Percentiles rank a stretch among this genome's conserved stretches.
Evolutionary conservation across 2,329 filamentous ascomycete species (phyloP).

Genomic region (Thielaviopsis euricoi): DNA sequence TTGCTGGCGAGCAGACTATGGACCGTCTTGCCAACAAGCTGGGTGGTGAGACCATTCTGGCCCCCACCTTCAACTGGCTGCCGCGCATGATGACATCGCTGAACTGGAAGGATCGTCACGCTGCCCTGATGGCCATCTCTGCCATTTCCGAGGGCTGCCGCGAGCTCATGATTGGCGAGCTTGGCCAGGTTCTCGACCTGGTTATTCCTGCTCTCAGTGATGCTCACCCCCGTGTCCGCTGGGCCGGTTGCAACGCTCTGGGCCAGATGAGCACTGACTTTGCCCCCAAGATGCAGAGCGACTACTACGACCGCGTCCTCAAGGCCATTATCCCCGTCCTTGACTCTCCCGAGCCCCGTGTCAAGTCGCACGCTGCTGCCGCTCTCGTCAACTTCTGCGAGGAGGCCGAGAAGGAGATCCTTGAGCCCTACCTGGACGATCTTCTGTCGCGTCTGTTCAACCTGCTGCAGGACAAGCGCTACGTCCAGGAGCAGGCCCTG

Average conservation of each 20-base stretch:
- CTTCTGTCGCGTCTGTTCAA: slow-evolving; percentile 73
- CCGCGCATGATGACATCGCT: slow-evolving; percentile 94
- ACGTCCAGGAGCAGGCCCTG: slow-evolving; percentile 91
- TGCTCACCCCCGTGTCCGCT: slow-evolving; percentile 82
- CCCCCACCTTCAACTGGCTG: slow-evolving; percentile 91
- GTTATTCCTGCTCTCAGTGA: slow-evolving; percentile 87
- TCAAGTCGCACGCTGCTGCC: slow-evolving; percentile 94
- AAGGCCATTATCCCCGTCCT: slow-evolving; percentile 86
- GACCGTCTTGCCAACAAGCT: slow-evolving; percentile 94
- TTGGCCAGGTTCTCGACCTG: slow-evolving; percentile 84
- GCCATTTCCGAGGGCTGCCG: slow-evolving; percentile 95
- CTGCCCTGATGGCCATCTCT: slow-evolving; percentile 95
- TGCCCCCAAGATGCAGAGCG: slow-evolving; percentile 91
- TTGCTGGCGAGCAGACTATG: slow-evolving; percentile 97
- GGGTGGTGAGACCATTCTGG: slow-evolving; percentile 79
- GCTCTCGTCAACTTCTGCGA: slow-evolving; percentile 98
- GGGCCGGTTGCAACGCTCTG: slow-evolving; percentile 95
- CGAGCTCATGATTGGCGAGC: slow-evolving; percentile 86
- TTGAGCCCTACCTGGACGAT: slow-evolving; percentile 86
- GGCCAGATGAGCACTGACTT: slow-evolving; percentile 99
- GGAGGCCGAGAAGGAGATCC: slow-evolving; percentile 78
- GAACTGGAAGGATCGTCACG: slow-evolving; percentile 88
- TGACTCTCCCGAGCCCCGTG: slow-evolving; percentile 74
- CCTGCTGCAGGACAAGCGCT: slow-evolving; percentile 81
- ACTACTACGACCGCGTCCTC: slow-evolving; percentile 77